A percentile compares a stretch with the other conserved stretches of the same genome.
Conservation (phyloP, 2,329 filamentous ascomycete genomes). For the Alternaria sp. region DNA sequence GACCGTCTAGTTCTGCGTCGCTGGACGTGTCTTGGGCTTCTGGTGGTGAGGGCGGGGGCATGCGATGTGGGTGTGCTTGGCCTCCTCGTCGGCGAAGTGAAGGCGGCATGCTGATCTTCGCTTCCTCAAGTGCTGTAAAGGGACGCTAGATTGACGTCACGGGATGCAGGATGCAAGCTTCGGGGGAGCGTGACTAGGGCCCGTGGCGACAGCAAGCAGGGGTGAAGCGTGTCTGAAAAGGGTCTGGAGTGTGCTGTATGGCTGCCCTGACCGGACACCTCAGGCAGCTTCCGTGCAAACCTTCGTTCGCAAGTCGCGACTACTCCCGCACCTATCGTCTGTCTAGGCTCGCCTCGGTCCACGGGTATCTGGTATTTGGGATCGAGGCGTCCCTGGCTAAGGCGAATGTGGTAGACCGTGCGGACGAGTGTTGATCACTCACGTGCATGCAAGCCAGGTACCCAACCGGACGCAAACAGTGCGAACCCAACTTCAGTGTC, state of each 20-base stretch:
- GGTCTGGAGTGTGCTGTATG: neutral
- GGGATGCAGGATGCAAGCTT: neutral
- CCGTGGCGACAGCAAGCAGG: neutral
- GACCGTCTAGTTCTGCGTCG: slow-evolving; percentile 27
- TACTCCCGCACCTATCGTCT: neutral
- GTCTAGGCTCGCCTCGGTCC: neutral
- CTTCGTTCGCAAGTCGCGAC: neutral
- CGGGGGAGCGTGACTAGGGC: neutral
- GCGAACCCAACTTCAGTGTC: neutral
- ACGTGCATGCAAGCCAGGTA: neutral
- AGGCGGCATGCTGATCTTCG: slow-evolving; percentile 33
- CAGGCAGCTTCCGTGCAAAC: neutral
- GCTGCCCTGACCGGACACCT: neutral
- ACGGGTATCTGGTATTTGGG: neutral
- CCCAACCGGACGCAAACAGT: neutral
- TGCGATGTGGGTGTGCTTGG: slow-evolving; percentile 15
- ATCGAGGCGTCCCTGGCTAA: neutral
- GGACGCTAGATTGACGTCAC: slow-evolving; percentile 8
- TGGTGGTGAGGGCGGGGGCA: slow-evolving; percentile 20
- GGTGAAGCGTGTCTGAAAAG: neutral
- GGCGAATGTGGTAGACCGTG: neutral
- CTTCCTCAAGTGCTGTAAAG: neutral
- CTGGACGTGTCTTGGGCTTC: slow-evolving; percentile 35
- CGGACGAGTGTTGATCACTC: neutral
- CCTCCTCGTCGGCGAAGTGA: slow-evolving; percentile 31